Conservation (phyloP, 2,329 filamentous ascomycete species). For the Trichoderma endophyticum region DNA sequence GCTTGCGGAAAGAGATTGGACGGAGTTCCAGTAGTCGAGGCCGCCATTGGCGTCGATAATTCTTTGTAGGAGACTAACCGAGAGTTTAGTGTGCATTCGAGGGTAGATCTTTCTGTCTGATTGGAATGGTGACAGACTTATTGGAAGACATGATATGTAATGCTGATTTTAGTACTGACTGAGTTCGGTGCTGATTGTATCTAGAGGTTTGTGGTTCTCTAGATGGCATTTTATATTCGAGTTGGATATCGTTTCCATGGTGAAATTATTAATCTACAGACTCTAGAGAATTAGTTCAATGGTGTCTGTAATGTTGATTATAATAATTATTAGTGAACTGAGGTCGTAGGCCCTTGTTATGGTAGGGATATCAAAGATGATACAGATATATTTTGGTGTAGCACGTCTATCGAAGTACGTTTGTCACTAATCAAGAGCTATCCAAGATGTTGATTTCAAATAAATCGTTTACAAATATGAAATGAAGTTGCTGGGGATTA, state of each 20-base stretch:
- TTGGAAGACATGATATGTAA: not conserved
- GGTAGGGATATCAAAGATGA: not conserved
- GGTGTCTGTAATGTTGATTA: not conserved
- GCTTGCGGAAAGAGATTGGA: not conserved
- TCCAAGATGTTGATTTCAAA: not conserved
- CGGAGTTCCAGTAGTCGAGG: not conserved
- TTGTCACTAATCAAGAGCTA: not conserved
- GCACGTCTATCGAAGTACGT: accelerated
- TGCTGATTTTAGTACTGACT: not conserved
- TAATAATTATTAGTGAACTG: not conserved
- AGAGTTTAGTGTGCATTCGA: not conserved
- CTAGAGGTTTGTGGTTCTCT: not conserved
- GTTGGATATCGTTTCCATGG: accelerated
- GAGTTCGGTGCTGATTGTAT: not conserved
- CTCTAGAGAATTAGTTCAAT: not conserved
- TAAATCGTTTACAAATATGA: not conserved
- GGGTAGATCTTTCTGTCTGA: not conserved
- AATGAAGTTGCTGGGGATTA: not conserved
- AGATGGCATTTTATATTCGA: not conserved
- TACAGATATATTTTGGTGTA: not conserved
- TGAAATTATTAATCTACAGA: not conserved
- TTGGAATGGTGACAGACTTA: not conserved
- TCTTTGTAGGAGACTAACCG: not conserved
- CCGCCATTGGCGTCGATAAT: not conserved
- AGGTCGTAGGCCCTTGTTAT: not conserved